Evolutionary conservation across 805 yeast species (phyloP).

Genomic region (Metschnikowia kunwiensis): DNA sequence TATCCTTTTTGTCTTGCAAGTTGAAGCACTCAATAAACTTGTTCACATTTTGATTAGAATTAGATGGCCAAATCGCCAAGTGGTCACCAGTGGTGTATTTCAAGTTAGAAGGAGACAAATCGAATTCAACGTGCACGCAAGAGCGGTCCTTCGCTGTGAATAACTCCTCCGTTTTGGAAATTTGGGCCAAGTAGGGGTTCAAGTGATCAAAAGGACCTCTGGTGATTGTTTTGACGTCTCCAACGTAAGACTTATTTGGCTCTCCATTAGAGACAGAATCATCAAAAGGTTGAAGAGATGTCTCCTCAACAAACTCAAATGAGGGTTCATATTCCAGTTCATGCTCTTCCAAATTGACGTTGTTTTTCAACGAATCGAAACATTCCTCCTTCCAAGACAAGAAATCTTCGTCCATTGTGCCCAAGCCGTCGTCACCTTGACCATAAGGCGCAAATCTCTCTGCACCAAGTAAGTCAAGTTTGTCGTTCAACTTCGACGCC

Average conservation of each 20-base stretch:
- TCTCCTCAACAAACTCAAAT: slow-evolving; percentile 40
- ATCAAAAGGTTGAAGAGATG: slow-evolving; percentile 25
- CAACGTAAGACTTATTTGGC: slow-evolving; percentile 53
- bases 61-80: slow-evolving; percentile 91
- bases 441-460: slow-evolving; percentile 73
- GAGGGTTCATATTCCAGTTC: slow-evolving; percentile 79
- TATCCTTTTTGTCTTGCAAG: slow-evolving; percentile 48
- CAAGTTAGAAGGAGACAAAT: slow-evolving; percentile 67
- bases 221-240: slow-evolving; percentile 31
- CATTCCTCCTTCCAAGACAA: slow-evolving; percentile 86
- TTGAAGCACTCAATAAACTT: slow-evolving; percentile 63
- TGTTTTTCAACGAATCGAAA: slow-evolving; percentile 61
- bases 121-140: slow-evolving; percentile 90
- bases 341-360: slow-evolving; percentile 70
- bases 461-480: slow-evolving; percentile 64
- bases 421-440: slow-evolving; percentile 92
- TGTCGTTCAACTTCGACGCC: slow-evolving; percentile 57
- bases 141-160: slow-evolving; percentile 63
- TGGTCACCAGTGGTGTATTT: slow-evolving; percentile 95
- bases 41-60: slow-evolving; percentile 71
- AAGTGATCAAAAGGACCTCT: slow-evolving; percentile 76
- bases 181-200: slow-evolving; percentile 79
- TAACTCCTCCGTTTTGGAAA: slow-evolving; percentile 61
- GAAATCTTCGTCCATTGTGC: slow-evolving; percentile 93
- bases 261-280: slow-evolving; percentile 64